A percentile compares a stretch with the other conserved stretches of the same genome.
These are phyloP conservation scores for Spergularia marina DNA, from an alignment of 148 eudicot genomes.

Conservation along the genomic window DNA sequence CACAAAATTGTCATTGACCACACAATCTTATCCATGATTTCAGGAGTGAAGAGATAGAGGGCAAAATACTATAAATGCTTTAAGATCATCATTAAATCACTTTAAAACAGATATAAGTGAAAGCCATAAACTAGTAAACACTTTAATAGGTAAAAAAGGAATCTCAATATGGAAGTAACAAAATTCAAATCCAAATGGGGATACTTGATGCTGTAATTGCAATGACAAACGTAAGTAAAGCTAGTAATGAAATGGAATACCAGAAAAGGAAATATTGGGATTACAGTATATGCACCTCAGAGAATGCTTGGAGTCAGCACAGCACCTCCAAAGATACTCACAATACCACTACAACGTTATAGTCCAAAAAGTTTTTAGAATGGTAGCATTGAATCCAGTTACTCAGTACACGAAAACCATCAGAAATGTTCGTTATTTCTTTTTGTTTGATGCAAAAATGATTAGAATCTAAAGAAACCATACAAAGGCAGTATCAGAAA, in stretches of 20 bases:
- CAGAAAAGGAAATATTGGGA: neutral
- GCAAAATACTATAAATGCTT: neutral
- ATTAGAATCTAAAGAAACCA: too few species aligned
- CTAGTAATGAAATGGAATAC: neutral
- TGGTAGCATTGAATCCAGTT: too few species aligned
- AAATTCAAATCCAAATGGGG: neutral
- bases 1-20: conserved; percentile 6
- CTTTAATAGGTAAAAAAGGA: too few species aligned
- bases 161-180: neutral
- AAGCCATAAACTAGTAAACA: neutral
- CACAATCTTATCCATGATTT: neutral
- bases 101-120: neutral
- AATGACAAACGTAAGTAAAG: neutral
- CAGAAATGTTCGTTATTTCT: too few species aligned
- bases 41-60: neutral
- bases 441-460: too few species aligned
- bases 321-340: too few species aligned
- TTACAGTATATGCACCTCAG: neutral
- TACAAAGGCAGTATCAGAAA: too few species aligned
- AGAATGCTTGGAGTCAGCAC: neutral
- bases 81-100: neutral
- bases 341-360: too few species aligned
- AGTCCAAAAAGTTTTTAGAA: too few species aligned
- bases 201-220: neutral
- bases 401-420: too few species aligned